These are phyloP conservation scores for Dictyostelium brefeldianum DNA, from an alignment of 78 protist genomes.

Conservation along the genomic window DNA sequence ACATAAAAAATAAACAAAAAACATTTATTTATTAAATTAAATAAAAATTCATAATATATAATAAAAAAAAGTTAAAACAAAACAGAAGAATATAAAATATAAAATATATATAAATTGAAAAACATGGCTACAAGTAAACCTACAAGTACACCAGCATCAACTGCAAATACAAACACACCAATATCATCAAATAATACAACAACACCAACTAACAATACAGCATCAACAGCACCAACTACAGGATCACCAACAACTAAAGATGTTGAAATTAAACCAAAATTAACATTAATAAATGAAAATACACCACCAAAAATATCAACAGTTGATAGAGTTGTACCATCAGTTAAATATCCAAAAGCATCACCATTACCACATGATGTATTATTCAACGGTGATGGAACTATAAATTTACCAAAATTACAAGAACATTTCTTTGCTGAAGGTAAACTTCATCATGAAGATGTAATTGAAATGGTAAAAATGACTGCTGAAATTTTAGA, in stretches of 20 bases:
- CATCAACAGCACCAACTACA: not conserved
- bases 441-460: conserved; percentile 70
- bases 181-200: not conserved
- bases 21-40: not conserved
- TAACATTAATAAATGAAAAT: conserved; percentile 30
- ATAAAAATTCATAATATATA: not conserved
- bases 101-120: not conserved
- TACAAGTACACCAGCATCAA: not conserved
- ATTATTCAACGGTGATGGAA: conserved; percentile 44
- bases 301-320: conserved; percentile 16
- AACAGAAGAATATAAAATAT: not conserved
- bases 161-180: not conserved
- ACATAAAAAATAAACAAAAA: not conserved
- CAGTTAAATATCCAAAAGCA: conserved; percentile 67
- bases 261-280: conserved; percentile 2
- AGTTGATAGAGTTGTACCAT: conserved; percentile 62
- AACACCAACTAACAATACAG: not conserved
- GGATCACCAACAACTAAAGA: not conserved
- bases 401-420: conserved; percentile 68
- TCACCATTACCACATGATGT: conserved; percentile 60
- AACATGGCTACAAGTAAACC: not conserved
- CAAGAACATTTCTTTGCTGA: conserved; percentile 81
- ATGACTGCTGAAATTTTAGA: conserved; percentile 69
- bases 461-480: conserved; percentile 74
- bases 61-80: too few relatives aligned